Base-by-base conservation (phyloP, 2,329 filamentous ascomycete species). In the Fusarium chuoi region DNA sequence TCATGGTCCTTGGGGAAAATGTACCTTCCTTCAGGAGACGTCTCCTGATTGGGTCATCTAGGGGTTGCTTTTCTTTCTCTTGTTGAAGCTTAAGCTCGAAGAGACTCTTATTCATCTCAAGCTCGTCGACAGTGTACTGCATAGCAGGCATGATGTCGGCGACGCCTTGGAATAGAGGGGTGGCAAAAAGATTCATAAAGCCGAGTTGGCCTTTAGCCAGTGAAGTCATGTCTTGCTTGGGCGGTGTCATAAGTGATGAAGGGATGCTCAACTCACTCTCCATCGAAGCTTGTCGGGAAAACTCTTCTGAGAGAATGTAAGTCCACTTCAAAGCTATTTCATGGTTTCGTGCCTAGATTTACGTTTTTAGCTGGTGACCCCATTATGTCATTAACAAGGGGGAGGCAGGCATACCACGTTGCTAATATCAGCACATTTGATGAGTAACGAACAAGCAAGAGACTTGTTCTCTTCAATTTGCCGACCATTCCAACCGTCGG, bases 381-480 rank as follows among this genome's bases (percentile, higher is more conserved):
- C 54, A 35, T 13, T 17, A 18, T 15, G 30, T 28, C 39, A 56
- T 28, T 35, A 10, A 24, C 13, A 39, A 22, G 14, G 39, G 12
- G 14, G 48, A 14, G 41, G 92, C 93, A 13, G 41, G 92, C 93
- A 82, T 88, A 96, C 94, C 81, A 98, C 96, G 81, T 99, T 99
- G 84, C 96, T 98, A 79, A 99, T 98, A 82, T 99, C 96, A 44
- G 96, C 96, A 81, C 96, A 98, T 82, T 99, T 99, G 84, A 99
- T 98, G 67, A 99, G 85, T 64, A 99, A 85, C 20, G 95, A 95
- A 83, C 96, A 98, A n/a, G 93, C 86, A 52, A 98, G 84, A 15
- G 93, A 91, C 75, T 92, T 93, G 75, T 95, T 89, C 75, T 95
- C 92, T 69, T 96, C 92, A 17, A 92, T 81, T 75, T 92, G 89